Percentiles rank a stretch among this genome's conserved stretches.
Evolutionary conservation across 345 rosid genomes (phyloP).

Genomic region (Gossypium bickii): DNA sequence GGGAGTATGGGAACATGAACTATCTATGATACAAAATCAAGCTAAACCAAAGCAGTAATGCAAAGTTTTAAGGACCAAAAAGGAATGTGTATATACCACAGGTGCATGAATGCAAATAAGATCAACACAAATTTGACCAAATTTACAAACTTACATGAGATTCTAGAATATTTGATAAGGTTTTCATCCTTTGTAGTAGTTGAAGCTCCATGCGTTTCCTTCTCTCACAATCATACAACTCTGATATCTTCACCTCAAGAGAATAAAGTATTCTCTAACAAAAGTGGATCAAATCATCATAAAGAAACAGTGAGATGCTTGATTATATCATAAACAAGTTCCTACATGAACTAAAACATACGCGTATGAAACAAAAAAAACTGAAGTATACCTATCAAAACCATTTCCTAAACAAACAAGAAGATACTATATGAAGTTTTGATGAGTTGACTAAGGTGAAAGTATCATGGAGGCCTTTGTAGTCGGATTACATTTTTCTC

Average conservation of each 20-base stretch:
- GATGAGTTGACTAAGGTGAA: too few relatives aligned
- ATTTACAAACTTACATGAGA: slow-evolving; percentile 52
- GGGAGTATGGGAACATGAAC: background rate
- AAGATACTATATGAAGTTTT: too few relatives aligned
- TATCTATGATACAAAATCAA: background rate
- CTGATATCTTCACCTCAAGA: slow-evolving; percentile 50
- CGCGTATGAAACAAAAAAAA: too few relatives aligned
- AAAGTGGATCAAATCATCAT: background rate
- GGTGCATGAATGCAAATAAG: background rate
- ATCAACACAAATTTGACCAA: background rate
- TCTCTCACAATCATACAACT: slow-evolving; percentile 54
- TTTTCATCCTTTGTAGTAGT: slow-evolving; percentile 35
- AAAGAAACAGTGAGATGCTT: background rate
- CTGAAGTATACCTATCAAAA: too few relatives aligned
- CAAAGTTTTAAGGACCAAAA: background rate
- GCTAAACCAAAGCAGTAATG: background rate
- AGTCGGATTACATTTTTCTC: too few relatives aligned
- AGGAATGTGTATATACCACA: background rate
- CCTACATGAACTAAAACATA: background rate
- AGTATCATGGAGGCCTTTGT: too few relatives aligned
- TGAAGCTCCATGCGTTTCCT: slow-evolving; percentile 55
- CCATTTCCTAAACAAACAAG: too few relatives aligned
- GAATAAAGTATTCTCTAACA: slow-evolving; percentile 62
- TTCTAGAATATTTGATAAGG: slow-evolving; percentile 48
- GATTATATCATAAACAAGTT: background rate